phyloP scores from a whole-genome alignment of 495 filamentous ascomycete genomes.

The Aspergillus nanangensis region DNA sequence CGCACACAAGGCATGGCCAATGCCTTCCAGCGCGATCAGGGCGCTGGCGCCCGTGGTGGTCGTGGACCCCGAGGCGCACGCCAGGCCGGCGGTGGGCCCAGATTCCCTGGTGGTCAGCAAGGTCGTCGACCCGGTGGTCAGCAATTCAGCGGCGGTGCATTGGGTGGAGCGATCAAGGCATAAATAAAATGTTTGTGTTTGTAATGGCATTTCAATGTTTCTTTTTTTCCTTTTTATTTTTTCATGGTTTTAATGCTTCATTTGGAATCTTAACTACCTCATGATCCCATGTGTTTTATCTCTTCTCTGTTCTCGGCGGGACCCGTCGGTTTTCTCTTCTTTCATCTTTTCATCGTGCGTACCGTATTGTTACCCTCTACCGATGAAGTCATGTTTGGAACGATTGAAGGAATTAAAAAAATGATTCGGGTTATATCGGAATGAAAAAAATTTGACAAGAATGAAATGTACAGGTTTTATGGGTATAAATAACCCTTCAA shows the following conservation, averaged over 20 bases:
- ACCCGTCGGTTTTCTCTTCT: slow-evolving; percentile 8
- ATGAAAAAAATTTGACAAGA: not conserved
- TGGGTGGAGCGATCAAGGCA: slow-evolving; percentile 61
- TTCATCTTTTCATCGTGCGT: slow-evolving; percentile 5
- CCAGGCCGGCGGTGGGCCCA: slow-evolving; percentile 62
- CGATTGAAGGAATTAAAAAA: slow-evolving; percentile 10
- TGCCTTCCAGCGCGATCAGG: slow-evolving; percentile 86
- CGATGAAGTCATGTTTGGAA: slow-evolving; percentile 13
- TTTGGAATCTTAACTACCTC: slow-evolving; percentile 17
- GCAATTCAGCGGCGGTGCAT: slow-evolving; percentile 60
- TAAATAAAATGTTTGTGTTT: slow-evolving; percentile 34
- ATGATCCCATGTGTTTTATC: slow-evolving; percentile 20
- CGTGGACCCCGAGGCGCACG: slow-evolving; percentile 57
- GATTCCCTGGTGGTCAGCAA: slow-evolving; percentile 44
- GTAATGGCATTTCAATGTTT: slow-evolving; percentile 34
- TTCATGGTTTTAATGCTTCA: slow-evolving; percentile 23
- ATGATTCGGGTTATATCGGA: not conserved
- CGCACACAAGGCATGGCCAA: slow-evolving; percentile 93
- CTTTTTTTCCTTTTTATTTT: slow-evolving; percentile 12
- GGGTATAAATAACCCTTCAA: too few species aligned
- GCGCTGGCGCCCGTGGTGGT: slow-evolving; percentile 69
- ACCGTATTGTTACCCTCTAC: slow-evolving; percentile 10
- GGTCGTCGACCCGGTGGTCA: slow-evolving; percentile 52
- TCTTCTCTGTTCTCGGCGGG: slow-evolving; percentile 3
- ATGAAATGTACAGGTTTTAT: too few species aligned